Base-by-base conservation (phyloP, 345 rosid genomes). In the Hevea brasiliensis region DNA sequence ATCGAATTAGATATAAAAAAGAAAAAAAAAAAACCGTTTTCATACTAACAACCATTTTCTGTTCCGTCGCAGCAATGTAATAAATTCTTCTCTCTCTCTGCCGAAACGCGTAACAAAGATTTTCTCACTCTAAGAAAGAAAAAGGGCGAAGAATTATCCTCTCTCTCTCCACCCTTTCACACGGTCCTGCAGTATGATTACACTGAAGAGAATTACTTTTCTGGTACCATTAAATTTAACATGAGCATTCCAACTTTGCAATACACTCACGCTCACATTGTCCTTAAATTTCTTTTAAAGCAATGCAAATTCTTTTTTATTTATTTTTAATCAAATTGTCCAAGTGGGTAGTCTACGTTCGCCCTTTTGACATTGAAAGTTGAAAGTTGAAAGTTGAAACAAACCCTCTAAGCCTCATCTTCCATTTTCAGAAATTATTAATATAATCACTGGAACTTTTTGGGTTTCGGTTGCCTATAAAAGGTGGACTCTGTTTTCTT, bases 161-260 rank as follows among this genome's bases (percentile, higher is more conserved):
- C 47, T 23, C 48, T 11, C 32, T 68, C 50, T 21, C n/a, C 7
- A 58, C 41, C 3, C 32, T 12, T 45, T 66, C 41, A 24, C 80
- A 73, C 70, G 72, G 66, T 78, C 74, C 74, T 58, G 60, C 71
- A 23, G 59, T 64, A 83, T 84, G 87, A 24, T 73, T 45, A 27
- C 74, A 7, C 23, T 72, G 29, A 74, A 66, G 72, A 50, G 81
- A 55, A 37, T 12, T 56, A 55, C 62, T 29, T 75, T 67, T 42
- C 74, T 48, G 81, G 84, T 80, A 80, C 67, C 55, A 67, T 24
- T 45, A 41, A 18, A 50, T 20, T 29, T 18, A 8, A 6, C 5
- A 60, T 40, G 12, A n/a, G n/a, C n/a, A n/a, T n/a, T n/a, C n/a
- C n/a, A n/a, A n/a, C n/a, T n/a, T n/a, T n/a, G n/a, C n/a, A n/a